These are phyloP conservation scores for Przewalskia tangutica DNA, from an alignment of 257 asterid species.

Conservation along the genomic window DNA sequence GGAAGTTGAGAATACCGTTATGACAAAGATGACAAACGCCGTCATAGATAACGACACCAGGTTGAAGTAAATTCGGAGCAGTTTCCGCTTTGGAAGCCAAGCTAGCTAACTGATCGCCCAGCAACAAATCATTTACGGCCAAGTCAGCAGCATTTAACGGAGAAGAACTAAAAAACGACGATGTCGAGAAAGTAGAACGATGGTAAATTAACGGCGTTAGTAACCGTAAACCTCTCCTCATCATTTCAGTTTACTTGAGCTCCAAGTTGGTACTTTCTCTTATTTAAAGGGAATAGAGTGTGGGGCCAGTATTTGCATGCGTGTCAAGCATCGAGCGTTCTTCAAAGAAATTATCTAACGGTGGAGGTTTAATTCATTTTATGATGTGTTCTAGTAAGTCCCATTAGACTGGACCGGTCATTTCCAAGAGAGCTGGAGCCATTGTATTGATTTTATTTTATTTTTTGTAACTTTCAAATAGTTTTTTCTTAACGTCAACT, in stretches of 20 bases:
- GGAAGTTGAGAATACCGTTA: constrained; percentile 27
- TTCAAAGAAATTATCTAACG: not conserved
- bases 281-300: not conserved
- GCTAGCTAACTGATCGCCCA: not conserved
- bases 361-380: not conserved
- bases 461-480: too few species aligned
- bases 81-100: constrained; percentile 13
- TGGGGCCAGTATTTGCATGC: not conserved
- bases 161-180: not conserved
- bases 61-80: constrained; percentile 47
- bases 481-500: too few species aligned
- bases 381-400: not conserved
- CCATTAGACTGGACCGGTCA: not conserved
- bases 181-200: not conserved
- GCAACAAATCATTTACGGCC: constrained; percentile 23
- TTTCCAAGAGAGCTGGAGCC: not conserved
- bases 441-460: too few species aligned
- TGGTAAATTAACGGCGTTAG: constrained; percentile 3
- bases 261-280: not conserved
- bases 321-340: not conserved
- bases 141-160: constrained; percentile 14
- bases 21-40: constrained; percentile 93
- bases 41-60: constrained; percentile 77
- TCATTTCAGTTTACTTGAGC: constrained; percentile 11
- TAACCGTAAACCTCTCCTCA: constrained; percentile 10